Evolutionary conservation across 805 yeast species (phyloP), one percentile per base, ranked within the genome.

Genomic region (Candida anglica): DNA sequence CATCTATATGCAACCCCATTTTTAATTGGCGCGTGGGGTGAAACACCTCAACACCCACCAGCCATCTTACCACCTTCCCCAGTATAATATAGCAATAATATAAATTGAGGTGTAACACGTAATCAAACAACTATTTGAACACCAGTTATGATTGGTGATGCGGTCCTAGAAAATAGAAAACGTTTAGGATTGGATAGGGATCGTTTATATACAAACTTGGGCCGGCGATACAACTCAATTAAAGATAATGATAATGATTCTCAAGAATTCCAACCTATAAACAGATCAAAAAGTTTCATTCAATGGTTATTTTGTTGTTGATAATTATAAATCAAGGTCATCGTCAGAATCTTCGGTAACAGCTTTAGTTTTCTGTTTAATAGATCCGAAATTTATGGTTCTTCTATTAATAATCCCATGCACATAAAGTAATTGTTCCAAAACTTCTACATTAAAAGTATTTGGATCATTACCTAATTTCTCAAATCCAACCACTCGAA

Each of bases 401-500:
- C 34, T 42, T 28, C 58, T 44, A 17, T 43, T 38, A 15, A 55
- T 41, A 4, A 53, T 29, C 1, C 42, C 42, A 15, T 40, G 30
- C 20, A 40, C 19, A 6, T 38, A 41, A 15, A 55, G 39, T 14
- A 49, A 43, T 7, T 39, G 38, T 47, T 83, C 89, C 39, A 85
- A 57, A 2, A 64, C 47, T 27, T 63, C 69, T 6, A 73, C 45
- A 2, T 64, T 48, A 44, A 81, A 78, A 26, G 64, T 70, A 32
- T 69, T 66, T 3, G 67, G 59, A 32, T 69, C 60, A 22, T 52
- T 47, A 19, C 77, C 73, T 28, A 86, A 58, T 20, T 73, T 70
- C 33, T 79, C 80, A 47, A 86, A 81, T 5, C 96, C 96, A 4
- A 85, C 69, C 4, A 85, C 48, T 40, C 86, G 59, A 10, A 71